Evolutionary conservation across 2,329 filamentous ascomycete species (phyloP).

Genomic region (Myotisia sp.): DNA sequence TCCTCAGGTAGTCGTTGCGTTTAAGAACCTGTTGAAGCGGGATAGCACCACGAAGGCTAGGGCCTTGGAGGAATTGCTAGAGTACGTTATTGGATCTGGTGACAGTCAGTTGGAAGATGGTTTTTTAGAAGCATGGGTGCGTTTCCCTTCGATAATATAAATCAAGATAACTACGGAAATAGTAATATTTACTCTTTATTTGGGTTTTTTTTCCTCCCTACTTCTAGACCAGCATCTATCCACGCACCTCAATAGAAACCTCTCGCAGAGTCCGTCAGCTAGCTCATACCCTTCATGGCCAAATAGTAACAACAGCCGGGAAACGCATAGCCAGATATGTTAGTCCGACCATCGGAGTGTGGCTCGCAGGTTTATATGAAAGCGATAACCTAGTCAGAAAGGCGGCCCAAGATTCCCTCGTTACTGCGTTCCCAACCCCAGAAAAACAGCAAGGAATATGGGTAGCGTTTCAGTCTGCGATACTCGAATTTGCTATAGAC

Average conservation of each 20-base stretch:
- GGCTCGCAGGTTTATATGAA: slow-evolving; percentile 82
- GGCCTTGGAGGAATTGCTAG: slow-evolving; percentile 72
- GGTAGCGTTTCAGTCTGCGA: slow-evolving; percentile 64
- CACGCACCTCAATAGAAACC: slow-evolving; percentile 79
- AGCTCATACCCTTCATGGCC: slow-evolving; percentile 60
- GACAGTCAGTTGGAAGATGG: slow-evolving; percentile 59
- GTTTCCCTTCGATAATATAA: slow-evolving; percentile 21
- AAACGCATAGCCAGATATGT: slow-evolving; percentile 75
- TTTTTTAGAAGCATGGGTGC: slow-evolving; percentile 78
- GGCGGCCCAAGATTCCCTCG: slow-evolving; percentile 63
- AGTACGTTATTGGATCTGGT: slow-evolving; percentile 40
- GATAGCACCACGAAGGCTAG: slow-evolving; percentile 85
- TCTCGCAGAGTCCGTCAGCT: slow-evolving; percentile 76
- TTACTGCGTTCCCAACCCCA: slow-evolving; percentile 59
- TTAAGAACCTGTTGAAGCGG: slow-evolving; percentile 87
- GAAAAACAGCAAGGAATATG: slow-evolving; percentile 68
- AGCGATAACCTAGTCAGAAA: slow-evolving; percentile 62
- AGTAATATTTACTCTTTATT: slow-evolving; percentile 28
- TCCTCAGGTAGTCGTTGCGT: slow-evolving; percentile 69
- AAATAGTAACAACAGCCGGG: slow-evolving; percentile 44
- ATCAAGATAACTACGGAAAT: slow-evolving; percentile 17
- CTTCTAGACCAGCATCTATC: slow-evolving; percentile 77
- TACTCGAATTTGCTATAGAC: slow-evolving; percentile 68
- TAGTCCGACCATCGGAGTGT: slow-evolving; percentile 66
- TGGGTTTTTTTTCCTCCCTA: slow-evolving; percentile 16